Base-by-base conservation (phyloP, 2,329 filamentous ascomycete species). In the Colletotrichum endophyticum region DNA sequence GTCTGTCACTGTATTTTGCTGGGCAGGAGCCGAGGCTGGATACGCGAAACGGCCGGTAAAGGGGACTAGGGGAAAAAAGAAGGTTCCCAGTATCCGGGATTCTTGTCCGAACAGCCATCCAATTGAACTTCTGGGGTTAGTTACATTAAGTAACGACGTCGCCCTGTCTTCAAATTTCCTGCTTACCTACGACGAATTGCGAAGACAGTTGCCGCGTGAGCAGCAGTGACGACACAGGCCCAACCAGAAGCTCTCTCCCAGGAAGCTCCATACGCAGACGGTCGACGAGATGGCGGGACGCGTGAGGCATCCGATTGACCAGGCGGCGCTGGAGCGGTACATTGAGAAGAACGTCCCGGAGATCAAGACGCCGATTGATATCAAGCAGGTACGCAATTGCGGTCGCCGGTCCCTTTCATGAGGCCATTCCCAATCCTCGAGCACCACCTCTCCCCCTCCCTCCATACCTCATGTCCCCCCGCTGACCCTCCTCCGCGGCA, bases 241-340 rank as follows among this genome's bases (percentile, higher is more conserved):
- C n/a, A 22, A 27, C 16, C 8, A 6, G 5, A 11, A 66, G 22
- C n/a, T 53, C 30, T 30, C 30, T 30, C 63, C 32, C 28, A 30
- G 28, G 59, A 32, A 30, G 30, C 27, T 32, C 7, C 27, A 63
- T 0, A n/a, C 6, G 63, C 63, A 49, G 30, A 64, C 32, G 32
- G n/a, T 34, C 39, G 44, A 13, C 77, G 82, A 73, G 70, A 94
- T 98, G 96, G 96, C 97, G 70, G 96, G 96, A 81, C 90, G 90
- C 78, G 93, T 99, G 75, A 93, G 97, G 84, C 97, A 99, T 84
- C 95, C 95, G 59, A 98, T 99, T 83, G 95, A 99, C 83, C 87
- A 96, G 81, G 87, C 90, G 81, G 92, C 95, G 19, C 89, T 99
- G 72, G 94, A 96, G 88, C 90, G 89, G 78, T 99, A 96, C 85